Conservation (phyloP, 768 basidiomycete genomes). For the Coprinellus micaceus region DNA sequence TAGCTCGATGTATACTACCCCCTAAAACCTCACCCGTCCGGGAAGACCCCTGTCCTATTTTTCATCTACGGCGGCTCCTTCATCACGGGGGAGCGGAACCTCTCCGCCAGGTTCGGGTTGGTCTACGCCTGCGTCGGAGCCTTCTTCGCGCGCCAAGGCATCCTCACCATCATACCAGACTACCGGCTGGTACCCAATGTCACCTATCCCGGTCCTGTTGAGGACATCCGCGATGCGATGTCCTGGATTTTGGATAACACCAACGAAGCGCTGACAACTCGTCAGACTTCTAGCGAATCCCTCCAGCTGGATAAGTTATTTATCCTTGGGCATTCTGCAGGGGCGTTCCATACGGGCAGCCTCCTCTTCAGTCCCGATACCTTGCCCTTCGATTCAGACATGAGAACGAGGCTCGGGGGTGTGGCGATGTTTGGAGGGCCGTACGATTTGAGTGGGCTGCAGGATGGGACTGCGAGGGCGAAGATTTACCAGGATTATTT, state of each 20-base stretch:
- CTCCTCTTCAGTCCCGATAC: constrained; percentile 38
- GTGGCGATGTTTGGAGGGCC: constrained; percentile 44
- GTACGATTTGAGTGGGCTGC: constrained; percentile 33
- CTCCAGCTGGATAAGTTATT: constrained; percentile 43
- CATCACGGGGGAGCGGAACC: constrained; percentile 43
- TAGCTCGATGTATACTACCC: constrained; percentile 72
- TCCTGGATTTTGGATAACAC: constrained; percentile 46
- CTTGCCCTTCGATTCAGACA: constrained; percentile 22
- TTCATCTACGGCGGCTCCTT: constrained; percentile 71
- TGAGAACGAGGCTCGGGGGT: constrained; percentile 39
- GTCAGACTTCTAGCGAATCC: not conserved
- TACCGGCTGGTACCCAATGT: constrained; percentile 60
- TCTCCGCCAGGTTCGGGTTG: constrained; percentile 43
- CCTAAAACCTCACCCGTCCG: constrained; percentile 19
- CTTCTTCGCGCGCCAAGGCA: constrained; percentile 57
- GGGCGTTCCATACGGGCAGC: constrained; percentile 48
- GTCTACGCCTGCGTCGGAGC: constrained; percentile 55
- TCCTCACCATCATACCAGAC: constrained; percentile 64
- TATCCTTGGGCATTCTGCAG: constrained; percentile 62
- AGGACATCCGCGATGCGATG: constrained; percentile 60
- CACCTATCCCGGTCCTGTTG: constrained; percentile 50
- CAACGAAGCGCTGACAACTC: not conserved
- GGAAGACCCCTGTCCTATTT: constrained; percentile 49
- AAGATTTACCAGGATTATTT: constrained; percentile 33
- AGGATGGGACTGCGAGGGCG: constrained; percentile 20